Evolutionary conservation across 108 stramenopile genomes (phyloP), one percentile per base, ranked within the genome.

Genomic region (Seminavis robusta): DNA sequence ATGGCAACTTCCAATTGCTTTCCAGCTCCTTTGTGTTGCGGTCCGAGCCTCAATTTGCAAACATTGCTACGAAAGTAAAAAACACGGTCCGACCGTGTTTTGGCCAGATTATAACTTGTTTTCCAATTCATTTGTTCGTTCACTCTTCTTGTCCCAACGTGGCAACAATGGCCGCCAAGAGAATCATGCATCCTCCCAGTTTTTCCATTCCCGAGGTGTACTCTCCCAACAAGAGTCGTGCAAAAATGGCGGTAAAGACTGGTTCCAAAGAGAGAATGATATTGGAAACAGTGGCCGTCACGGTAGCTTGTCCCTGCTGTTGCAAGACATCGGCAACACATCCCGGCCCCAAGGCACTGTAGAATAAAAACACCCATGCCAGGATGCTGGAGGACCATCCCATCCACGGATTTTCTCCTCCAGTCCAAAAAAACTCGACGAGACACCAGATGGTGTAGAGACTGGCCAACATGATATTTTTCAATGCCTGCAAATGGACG

Each of bases 241-340:
- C 79, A 47, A 57, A 78, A 2, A 78, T 26, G 9, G 77, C 73
- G 24, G 79, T 68, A 63, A 84, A 84, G 10, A 80, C 52, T 10
- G 79, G 73, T 58, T 84, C 83, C 49, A 71, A 43, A 40, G 61
- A 65, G 15, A 84, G 54, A 20, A 80, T 62, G n/a, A 84, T 66
- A 49, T 84, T 84, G 10, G 83, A 76, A 50, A 80, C 83, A 28
- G 73, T 71, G 2, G 83, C 70, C 39, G 27, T 11, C 55, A 38
- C 0, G 73, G 59, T 9, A 62, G 60, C 30, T 73, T 80, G 83
- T 13, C 70, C 79, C 17, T 64, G 61, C 56, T 84, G 83, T 42
- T 84, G 83, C 36, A 80, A 33, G 8, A 84, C 37, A 57, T 84
- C 83, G 3, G 83, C 83, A 31, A 80, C 44, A 9, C 66, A 74